Base-by-base conservation (phyloP, 2,329 filamentous ascomycete genomes). In the Cordyceps cateniannulata region DNA sequence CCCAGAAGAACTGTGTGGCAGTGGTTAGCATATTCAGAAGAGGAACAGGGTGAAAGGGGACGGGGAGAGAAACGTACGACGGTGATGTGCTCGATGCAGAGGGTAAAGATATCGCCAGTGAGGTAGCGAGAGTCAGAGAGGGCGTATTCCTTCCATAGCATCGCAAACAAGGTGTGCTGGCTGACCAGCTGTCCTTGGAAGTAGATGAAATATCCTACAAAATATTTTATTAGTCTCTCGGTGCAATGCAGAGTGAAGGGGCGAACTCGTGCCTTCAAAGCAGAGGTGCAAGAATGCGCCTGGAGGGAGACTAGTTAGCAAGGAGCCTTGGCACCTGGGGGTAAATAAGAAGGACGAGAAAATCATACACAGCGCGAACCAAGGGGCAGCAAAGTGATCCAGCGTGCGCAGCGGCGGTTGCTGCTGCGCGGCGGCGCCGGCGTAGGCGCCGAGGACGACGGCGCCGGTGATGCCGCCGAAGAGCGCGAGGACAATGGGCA, bases 61-160 rank as follows among this genome's bases (percentile, higher is more conserved):
- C n/a, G 35, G 10, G 12, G 8, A 6, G 8, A n/a, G n/a, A n/a
- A n/a, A 65, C 85, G 69, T 75, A 93, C 89, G 47, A 86, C 86
- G 1, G 92, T 96, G 64, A 96, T 85, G 20, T 82, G 85, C 79
- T 96, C 92, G 73, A 96, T 87, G 72, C 89, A 93, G n/a, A 96
- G 78, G 66, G 95, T 91, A 68, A 96, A 92, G 1, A 87, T 82
- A 69, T 95, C 89, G 20, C 86, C 85, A 2, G 88, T 92, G 66
- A 96, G 77, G 70, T 96, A 96, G 48, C 92, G 83, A 59, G 91
- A 96, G 75, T 96, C 92, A 2, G 90, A 93, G 38, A 93, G 81
- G 3, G 90, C 82, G 71, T 96, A 96, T 74, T 96, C 92, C 71
- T 96, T 96, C 92, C 92, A 96, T 49, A 96, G 79, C 76, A 96